A percentile compares a stretch with the other conserved stretches of the same genome.
Evolutionary conservation across 805 yeast genomes (phyloP).

Genomic region (Metschnikowia amazonensis): DNA sequence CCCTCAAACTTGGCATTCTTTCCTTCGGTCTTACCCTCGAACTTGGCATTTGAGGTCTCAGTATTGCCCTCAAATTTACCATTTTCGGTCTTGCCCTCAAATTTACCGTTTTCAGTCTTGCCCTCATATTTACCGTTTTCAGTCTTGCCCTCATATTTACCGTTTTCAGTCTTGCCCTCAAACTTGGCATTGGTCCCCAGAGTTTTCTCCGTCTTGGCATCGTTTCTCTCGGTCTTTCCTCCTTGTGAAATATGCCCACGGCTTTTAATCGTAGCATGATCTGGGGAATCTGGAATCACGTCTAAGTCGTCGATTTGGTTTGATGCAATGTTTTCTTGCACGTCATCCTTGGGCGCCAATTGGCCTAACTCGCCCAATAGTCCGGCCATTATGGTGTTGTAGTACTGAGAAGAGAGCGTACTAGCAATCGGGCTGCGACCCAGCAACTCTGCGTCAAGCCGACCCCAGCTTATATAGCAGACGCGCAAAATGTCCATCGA

Average conservation of each 20-base stretch:
- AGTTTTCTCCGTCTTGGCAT: conserved; percentile 8
- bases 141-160: conserved; percentile 2
- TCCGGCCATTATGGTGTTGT: conserved; percentile 8
- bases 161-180: conserved; percentile 8
- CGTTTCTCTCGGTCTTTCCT: conserved; percentile 7
- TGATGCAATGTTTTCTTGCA: conserved; percentile 10
- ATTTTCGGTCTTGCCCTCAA: conserved; percentile 12
- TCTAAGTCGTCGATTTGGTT: conserved; percentile 8
- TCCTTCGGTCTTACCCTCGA: conserved; percentile 8
- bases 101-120: conserved; percentile 9
- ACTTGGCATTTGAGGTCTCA: too few species aligned
- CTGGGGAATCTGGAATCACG: conserved; percentile 8
- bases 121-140: conserved; percentile 9
- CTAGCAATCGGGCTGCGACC: not conserved
- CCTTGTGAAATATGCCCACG: not conserved
- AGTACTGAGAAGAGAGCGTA: not conserved
- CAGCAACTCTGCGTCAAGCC: not conserved
- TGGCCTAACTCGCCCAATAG: conserved; percentile 19
- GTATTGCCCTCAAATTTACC: too few species aligned
- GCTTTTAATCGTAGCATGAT: conserved; percentile 3
- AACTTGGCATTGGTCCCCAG: conserved; percentile 8
- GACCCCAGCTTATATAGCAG: not conserved
- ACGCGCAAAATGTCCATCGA: not conserved
- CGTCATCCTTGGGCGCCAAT: conserved; percentile 7
- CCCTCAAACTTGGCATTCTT: conserved; percentile 9